Percentiles rank a stretch among this genome's conserved stretches.
Conservation (phyloP, 805 yeast genomes). For the Candida succiphila region DNA sequence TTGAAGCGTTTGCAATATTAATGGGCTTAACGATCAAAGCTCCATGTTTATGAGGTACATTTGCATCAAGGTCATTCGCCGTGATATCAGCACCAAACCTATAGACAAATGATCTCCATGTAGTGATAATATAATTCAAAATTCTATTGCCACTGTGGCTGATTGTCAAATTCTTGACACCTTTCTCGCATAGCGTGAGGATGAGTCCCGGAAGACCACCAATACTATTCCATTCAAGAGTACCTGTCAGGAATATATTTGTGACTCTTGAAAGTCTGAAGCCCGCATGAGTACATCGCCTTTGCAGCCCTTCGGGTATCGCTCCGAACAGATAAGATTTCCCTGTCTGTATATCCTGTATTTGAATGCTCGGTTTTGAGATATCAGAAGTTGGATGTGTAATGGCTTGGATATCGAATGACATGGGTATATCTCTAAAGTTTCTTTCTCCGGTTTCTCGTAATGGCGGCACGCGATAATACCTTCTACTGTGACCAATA, state of each 20-base stretch:
- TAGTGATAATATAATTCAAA: constrained; percentile 50
- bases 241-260: constrained; percentile 71
- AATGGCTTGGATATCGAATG: constrained; percentile 41
- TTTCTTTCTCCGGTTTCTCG: no score
- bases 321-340: constrained; percentile 63
- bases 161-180: constrained; percentile 45
- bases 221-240: constrained; percentile 62
- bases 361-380: constrained; percentile 42
- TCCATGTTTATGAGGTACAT: constrained; percentile 6
- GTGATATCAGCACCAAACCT: constrained; percentile 56
- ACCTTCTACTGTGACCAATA: no score
- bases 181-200: constrained; percentile 74
- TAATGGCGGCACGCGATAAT: no score
- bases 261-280: constrained; percentile 47
- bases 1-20: constrained; percentile 4
- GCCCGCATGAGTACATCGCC: constrained; percentile 55
- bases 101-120: constrained; percentile 84
- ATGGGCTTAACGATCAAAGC: constrained; percentile 13
- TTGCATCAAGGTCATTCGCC: constrained; percentile 6
- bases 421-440: constrained; percentile 18
- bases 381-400: constrained; percentile 58
- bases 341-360: constrained; percentile 40
- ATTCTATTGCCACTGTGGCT: constrained; percentile 36
- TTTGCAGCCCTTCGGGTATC: constrained; percentile 78
- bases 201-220: constrained; percentile 93